Percentiles rank a stretch among this genome's conserved stretches.
phyloP scores from a whole-genome alignment of 148 eudicot genomes.

The Fagopyrum homotropicum region DNA sequence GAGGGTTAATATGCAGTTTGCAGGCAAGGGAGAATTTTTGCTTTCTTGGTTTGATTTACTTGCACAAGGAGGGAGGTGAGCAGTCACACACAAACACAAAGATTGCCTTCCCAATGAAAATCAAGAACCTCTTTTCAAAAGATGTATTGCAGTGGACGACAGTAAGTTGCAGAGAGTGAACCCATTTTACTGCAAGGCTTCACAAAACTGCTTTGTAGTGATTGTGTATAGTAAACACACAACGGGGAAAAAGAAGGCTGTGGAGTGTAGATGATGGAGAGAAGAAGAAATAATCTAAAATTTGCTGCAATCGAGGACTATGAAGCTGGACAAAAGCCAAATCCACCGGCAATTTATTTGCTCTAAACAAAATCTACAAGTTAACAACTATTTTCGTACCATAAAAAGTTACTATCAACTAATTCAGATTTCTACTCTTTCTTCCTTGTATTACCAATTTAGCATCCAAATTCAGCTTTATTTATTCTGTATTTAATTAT shows the following conservation, averaged over 20 bases:
- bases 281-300: background rate
- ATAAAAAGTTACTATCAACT: background rate
- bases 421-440: background rate
- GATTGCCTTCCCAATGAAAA: slow-evolving; percentile 63
- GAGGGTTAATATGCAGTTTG: background rate
- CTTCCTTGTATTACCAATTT: too few species aligned
- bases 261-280: background rate
- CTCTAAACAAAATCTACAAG: background rate
- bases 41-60: slow-evolving; percentile 1
- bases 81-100: slow-evolving; percentile 12
- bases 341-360: background rate
- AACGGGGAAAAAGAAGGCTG: background rate
- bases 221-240: background rate
- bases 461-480: too few species aligned
- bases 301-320: background rate
- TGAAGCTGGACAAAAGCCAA: background rate
- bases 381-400: background rate
- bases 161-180: background rate
- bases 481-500: too few species aligned
- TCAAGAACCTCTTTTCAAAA: background rate
- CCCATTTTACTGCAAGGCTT: background rate
- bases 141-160: background rate
- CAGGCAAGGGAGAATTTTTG: slow-evolving; percentile 14
- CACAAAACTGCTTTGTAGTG: background rate
- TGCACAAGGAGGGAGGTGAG: slow-evolving; percentile 1